Evolutionary conservation across 2,329 filamentous ascomycete genomes (phyloP), one percentile per base, ranked within the genome.

Genomic region (Meredithiella fracta): DNA sequence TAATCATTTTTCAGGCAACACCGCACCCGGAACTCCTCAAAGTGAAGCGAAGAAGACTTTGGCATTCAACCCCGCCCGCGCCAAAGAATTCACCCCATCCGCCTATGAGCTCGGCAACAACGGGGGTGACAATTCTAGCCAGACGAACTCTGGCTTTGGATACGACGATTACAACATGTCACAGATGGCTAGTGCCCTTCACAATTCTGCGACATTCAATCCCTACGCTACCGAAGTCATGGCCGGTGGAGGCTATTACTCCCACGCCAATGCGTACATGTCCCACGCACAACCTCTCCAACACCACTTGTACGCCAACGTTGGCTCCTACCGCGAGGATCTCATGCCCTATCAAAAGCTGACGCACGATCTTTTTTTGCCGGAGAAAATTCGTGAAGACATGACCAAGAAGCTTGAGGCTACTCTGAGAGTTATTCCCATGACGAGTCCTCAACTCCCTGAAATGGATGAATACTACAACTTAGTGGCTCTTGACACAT

Each of bases 241-340:
- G 26, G 72, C 75, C 57, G 77, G 76, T 3, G 72, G 79, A 15
- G 73, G 79, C 1, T 94, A 83, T 66, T 94, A 85, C 64, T 76
- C 77, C 51, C 66, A 73, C n/a, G 76, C 76, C 47, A 68, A 68
- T 52, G 69, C 71, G 9, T 83, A 75, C 63, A 66, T 71, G 9
- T 67, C 73, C 9, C 72, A 74, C 15, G 66, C 74, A 20, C 82
- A 85, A 61, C 85, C 85, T 22, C 77, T 89, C 4, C 86, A 91
- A 72, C 94, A 96, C 66, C 92, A 98, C 67, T 76, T 95, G 11
- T 98, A 98, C 67, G 86, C 88, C 31, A 89, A 90, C 0, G 78
- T 90, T 57, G 88, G 87, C 4, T 82, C 86, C n/a, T 79, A 89
- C 65, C 79, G 82, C 59, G 85, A 91, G 60, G 88, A 88, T 60